A percentile compares a stretch with the other conserved stretches of the same genome.
phyloP scores from a whole-genome alignment of 371 early-diverging fungal genomes.

The Mucor saturninus region DNA sequence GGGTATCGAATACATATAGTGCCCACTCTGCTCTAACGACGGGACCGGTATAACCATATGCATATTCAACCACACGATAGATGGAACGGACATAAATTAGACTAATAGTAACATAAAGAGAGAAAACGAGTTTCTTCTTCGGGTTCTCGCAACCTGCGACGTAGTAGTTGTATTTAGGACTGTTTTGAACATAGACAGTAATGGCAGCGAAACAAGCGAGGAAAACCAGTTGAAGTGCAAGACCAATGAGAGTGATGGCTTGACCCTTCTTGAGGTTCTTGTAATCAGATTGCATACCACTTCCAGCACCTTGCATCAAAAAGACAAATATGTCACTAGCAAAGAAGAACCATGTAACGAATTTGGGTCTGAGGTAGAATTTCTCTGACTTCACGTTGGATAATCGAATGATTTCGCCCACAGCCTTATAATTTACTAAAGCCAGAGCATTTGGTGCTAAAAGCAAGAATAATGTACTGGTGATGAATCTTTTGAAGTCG shows the following conservation, averaged over 20 bases:
- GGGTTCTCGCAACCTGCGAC: constrained; percentile 5
- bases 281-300: background rate
- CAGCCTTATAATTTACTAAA: constrained; percentile 42
- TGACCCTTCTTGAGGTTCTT: background rate
- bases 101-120: constrained; percentile 17
- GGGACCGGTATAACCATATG: constrained; percentile 12
- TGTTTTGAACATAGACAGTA: constrained; percentile 21
- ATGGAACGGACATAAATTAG: constrained; percentile 24
- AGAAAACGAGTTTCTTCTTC: constrained; percentile 6
- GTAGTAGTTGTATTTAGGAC: constrained; percentile 7
- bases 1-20: constrained; percentile 25
- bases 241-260: constrained; percentile 15
- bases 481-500: background rate
- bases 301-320: constrained; percentile 22
- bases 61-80: constrained; percentile 25
- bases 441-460: background rate
- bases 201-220: constrained; percentile 22
- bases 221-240: constrained; percentile 21
- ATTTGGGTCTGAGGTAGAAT: constrained; percentile 37
- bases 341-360: constrained; percentile 52
- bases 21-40: constrained; percentile 21
- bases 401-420: constrained; percentile 33
- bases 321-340: constrained; percentile 36
- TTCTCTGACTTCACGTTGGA: constrained; percentile 8
- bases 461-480: background rate